A percentile compares a stretch with the other conserved stretches of the same genome.
phyloP scores from a whole-genome alignment of 116 monocot genomes.

The Phalaenopsis hybrid region DNA sequence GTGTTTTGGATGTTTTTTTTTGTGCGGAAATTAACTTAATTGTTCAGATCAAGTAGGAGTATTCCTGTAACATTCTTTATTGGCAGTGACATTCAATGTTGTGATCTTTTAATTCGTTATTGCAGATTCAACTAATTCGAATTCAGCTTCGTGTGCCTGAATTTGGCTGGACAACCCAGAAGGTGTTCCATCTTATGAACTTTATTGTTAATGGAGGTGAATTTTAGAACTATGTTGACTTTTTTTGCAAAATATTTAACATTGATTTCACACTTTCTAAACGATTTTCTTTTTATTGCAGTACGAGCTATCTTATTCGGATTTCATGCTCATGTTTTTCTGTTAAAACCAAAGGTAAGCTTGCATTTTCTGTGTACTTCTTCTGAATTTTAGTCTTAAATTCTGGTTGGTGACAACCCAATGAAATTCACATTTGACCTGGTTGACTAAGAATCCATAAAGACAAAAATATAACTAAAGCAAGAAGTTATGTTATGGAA shows the following conservation, averaged over 20 bases:
- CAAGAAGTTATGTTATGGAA: not conserved
- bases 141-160: slow-evolving; percentile 88
- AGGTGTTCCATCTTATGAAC: slow-evolving; percentile 97
- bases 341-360: slow-evolving; percentile 70
- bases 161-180: slow-evolving; percentile 96
- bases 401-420: not conserved
- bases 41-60: not conserved
- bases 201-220: slow-evolving; percentile 90
- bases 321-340: slow-evolving; percentile 69
- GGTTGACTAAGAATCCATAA: not conserved
- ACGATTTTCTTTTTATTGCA: slow-evolving; percentile 24
- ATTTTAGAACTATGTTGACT: not conserved
- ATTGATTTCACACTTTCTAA: not conserved
- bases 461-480: not conserved
- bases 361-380: not conserved
- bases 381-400: not conserved
- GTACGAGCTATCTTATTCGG: slow-evolving; percentile 83
- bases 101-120: not conserved
- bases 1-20: not conserved
- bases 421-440: not conserved
- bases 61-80: not conserved
- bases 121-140: slow-evolving; percentile 74
- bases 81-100: not conserved
- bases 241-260: not conserved
- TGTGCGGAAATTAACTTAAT: not conserved